phyloP scores from a whole-genome alignment of 2,329 filamentous ascomycete genomes.

The Raffaelea albimanens region DNA sequence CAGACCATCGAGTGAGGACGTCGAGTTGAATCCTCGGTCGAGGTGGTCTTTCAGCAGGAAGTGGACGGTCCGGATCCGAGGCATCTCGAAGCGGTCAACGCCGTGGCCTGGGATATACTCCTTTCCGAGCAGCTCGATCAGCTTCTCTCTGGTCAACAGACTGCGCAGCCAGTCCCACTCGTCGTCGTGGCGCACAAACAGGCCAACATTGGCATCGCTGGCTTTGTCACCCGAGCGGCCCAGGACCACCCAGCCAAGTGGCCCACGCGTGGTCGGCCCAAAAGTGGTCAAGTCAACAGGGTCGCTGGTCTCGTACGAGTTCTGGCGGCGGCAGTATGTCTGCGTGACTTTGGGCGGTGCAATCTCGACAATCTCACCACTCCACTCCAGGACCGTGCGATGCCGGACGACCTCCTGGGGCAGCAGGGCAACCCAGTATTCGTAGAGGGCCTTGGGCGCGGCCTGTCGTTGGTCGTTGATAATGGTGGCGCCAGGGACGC shows the following conservation, averaged over 20 bases:
- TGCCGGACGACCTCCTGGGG: slow-evolving; percentile 14
- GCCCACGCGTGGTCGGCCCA: slow-evolving; percentile 13
- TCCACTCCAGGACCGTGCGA: slow-evolving; percentile 9
- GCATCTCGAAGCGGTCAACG: slow-evolving; percentile 34
- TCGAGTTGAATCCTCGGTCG: slow-evolving; percentile 19
- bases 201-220: slow-evolving; percentile 25
- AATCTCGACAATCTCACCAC: slow-evolving; percentile 4
- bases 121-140: slow-evolving; percentile 6
- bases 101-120: slow-evolving; percentile 16
- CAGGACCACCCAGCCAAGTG: slow-evolving; percentile 23
- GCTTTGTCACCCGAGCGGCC: slow-evolving; percentile 28
- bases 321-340: background rate
- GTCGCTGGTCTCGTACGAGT: slow-evolving; percentile 7
- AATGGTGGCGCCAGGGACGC: slow-evolving; percentile 26
- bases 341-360: background rate
- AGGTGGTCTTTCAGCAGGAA: slow-evolving; percentile 32
- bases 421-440: slow-evolving; percentile 19
- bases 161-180: slow-evolving; percentile 30
- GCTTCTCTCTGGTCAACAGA: slow-evolving; percentile 13
- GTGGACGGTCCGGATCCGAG: slow-evolving; percentile 19
- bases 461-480: slow-evolving; percentile 27
- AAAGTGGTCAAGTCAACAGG: slow-evolving; percentile 6
- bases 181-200: slow-evolving; percentile 24
- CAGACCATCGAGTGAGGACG: slow-evolving; percentile 33
- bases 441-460: slow-evolving; percentile 25